Base-by-base conservation (phyloP, 163 green algal species). In the Chlorella variabilis region DNA sequence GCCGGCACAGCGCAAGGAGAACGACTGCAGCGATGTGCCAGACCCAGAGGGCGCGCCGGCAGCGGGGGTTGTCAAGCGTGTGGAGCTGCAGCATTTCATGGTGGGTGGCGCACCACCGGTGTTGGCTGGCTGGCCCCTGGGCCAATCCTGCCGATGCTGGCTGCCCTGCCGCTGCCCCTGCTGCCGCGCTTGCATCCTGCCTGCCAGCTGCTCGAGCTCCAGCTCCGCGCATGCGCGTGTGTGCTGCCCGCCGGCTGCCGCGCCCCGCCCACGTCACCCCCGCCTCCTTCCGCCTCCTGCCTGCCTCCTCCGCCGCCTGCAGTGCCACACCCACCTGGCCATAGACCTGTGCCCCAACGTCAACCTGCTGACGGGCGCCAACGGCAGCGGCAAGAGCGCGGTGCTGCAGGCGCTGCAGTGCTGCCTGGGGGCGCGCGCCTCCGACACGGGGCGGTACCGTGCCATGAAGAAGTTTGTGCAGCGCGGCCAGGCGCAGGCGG, bases 351-450 rank as follows among this genome's bases (percentile, higher is more conserved):
- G 49, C 5, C 81, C 86, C 3, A 87, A 97, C 80, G 91, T 99
- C 21, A 98, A 95, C 75, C 92, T 98, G 75, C 87, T 98, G 11
- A 91, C 77, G 4, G 96, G 96, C 48, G 77, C 82, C 27, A 99
- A 99, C 81, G 96, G 96, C 67, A 94, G 87, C 65, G 96, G 96
- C 77, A 98, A 98, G 88, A 92, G 76, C 21, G 93, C 96, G 0
- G 85, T 97, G 1, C 88, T 98, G 65, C 93, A 96, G 82, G 95
- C 88, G 18, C 82, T 98, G 80, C 92, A 96, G 83, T 78, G 91
- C 45, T 93, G 89, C 80, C 83, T 98, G 74, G 95, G 95, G 15
- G 87, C 87, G 1, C 87, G 38, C 0, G 94, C 94, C 0, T 59
- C 54, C 2, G 80, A 88, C n/a, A 97, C 93, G 9, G 87, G 92